phyloP scores from a whole-genome alignment of 2,329 filamentous ascomycete species.

The Hypoxylon sp. region DNA sequence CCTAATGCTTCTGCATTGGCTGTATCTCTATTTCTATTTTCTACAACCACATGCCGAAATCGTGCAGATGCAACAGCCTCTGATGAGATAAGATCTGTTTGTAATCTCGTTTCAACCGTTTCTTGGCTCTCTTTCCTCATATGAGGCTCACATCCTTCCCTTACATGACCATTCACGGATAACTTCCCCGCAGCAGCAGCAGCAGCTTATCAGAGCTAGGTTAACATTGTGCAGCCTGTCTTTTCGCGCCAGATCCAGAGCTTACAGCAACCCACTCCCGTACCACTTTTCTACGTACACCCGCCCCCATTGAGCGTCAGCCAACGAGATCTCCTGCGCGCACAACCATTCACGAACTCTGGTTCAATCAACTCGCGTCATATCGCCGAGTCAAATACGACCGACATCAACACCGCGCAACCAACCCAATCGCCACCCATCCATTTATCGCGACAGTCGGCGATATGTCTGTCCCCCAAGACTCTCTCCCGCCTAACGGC shows the following conservation, averaged over 20 bases:
- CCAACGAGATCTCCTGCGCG: slow-evolving; percentile 43
- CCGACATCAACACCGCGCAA: slow-evolving; percentile 34
- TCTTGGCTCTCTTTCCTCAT: slow-evolving; percentile 39
- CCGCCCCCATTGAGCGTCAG: slow-evolving; percentile 40
- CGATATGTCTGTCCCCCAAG: slow-evolving; percentile 75
- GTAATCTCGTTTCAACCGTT: slow-evolving; percentile 38
- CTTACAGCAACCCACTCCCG: slow-evolving; percentile 44
- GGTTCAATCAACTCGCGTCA: slow-evolving; percentile 33
- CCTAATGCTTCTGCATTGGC: slow-evolving; percentile 43
- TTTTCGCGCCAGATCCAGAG: slow-evolving; percentile 43
- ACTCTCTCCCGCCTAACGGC: slow-evolving; percentile 70
- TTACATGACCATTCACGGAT: slow-evolving; percentile 45
- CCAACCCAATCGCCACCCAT: slow-evolving; percentile 28
- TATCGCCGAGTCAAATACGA: slow-evolving; percentile 37
- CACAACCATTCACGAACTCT: slow-evolving; percentile 29
- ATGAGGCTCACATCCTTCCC: slow-evolving; percentile 44
- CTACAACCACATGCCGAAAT: slow-evolving; percentile 49
- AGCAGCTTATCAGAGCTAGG: slow-evolving; percentile 54
- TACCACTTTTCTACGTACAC: slow-evolving; percentile 46
- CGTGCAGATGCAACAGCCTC: slow-evolving; percentile 50
- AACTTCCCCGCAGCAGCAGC: slow-evolving; percentile 50
- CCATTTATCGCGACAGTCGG: slow-evolving; percentile 44
- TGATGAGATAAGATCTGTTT: slow-evolving; percentile 49
- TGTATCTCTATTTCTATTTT: slow-evolving; percentile 48
- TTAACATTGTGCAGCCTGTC: slow-evolving; percentile 50